Evolutionary conservation across 2,329 filamentous ascomycete species (phyloP), one percentile per base, ranked within the genome.

Genomic region (Aspergillus piperis): DNA sequence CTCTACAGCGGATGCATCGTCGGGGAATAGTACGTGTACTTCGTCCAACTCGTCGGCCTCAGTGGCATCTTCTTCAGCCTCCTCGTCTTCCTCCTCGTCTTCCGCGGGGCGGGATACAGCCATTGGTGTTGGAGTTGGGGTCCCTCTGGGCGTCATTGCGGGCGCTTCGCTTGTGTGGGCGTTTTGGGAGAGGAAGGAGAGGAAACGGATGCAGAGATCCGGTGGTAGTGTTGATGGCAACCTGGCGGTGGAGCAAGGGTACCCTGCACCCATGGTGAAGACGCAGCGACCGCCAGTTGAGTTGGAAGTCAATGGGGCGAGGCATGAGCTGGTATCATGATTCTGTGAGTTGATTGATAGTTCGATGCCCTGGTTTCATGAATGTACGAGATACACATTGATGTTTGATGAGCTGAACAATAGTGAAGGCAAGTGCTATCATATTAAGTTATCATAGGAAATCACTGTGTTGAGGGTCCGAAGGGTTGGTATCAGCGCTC

Each of bases 61-160:
- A 11, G 11, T 36, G 32, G 5, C 21, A 30, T 15, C 23, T 48
- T 41, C 42, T 13, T 27, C n/a, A 3, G 17, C 49, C 15, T 23
- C 44, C 3, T 44, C 23, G 2, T 15, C 8, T 15, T 30, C 49
- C 17, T 27, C 7, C 2, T 23, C 25, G 0, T 27, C 7, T 27
- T 27, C 25, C 7, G 25, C 25, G 7, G 25, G 25, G 25, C 64
- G 68, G 17, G 61, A 68, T 19, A 60, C 65, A 1, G 66, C 68
- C 1, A 64, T 74, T 13, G 71, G 72, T 8, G 71, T 62, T 2
- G 71, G 71, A 2, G 62, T 75, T 7, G 73, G 72, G 25, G 61
- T 73, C 15, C 70, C 73, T 6, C 61, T 74, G 0, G 72, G 70
- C 1, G 25, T 73, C 15, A 67, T 74, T 47, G 72, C 70, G 4